Evolutionary conservation across 1,284 basidiomycete species (phyloP).

Genomic region (Sporisorium graminicola): DNA sequence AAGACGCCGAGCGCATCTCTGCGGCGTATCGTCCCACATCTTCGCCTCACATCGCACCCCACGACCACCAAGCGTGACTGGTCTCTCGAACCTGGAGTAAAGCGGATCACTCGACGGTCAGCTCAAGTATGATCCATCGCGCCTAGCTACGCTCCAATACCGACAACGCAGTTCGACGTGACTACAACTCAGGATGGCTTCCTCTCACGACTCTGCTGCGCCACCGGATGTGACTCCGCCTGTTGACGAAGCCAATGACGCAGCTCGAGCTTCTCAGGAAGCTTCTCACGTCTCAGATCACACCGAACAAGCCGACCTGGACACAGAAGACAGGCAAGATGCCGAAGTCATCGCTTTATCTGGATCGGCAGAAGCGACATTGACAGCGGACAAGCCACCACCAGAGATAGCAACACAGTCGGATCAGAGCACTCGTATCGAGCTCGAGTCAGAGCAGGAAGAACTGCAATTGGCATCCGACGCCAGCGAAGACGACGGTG

Average conservation of each 20-base stretch:
- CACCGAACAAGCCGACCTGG: background rate
- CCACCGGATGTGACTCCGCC: background rate
- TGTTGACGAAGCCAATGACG: background rate
- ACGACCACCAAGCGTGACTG: background rate
- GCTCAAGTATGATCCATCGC: background rate
- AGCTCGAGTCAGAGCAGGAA: background rate
- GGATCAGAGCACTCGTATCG: too few relatives aligned
- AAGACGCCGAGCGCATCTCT: background rate
- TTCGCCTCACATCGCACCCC: background rate
- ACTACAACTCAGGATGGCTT: background rate
- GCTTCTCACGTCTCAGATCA: background rate
- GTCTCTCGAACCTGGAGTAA: background rate
- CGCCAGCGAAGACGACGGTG: conserved; percentile 17
- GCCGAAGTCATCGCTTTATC: background rate
- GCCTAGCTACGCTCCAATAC: background rate
- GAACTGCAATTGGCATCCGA: background rate
- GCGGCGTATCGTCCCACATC: background rate
- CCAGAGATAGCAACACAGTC: background rate
- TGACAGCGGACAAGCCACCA: background rate
- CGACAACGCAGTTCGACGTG: background rate
- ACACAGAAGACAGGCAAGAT: background rate
- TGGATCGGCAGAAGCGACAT: background rate
- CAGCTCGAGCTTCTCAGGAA: background rate
- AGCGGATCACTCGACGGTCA: background rate
- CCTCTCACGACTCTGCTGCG: background rate